phyloP scores from a whole-genome alignment of 208 protist species.

The Vickermania spadyakhi region DNA sequence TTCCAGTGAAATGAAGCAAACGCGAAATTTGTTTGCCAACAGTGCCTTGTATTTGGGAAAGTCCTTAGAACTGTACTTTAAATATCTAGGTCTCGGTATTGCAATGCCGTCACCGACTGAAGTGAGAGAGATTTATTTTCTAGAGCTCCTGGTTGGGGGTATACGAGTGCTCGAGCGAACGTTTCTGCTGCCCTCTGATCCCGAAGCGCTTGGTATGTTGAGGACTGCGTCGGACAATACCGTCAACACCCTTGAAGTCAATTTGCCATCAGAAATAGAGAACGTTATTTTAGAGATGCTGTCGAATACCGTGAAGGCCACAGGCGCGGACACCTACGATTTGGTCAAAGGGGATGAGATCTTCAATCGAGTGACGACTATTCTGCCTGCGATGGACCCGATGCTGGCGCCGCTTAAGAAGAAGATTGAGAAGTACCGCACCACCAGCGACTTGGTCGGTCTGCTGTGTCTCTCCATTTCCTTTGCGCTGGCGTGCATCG shows the following conservation, averaged over 20 bases:
- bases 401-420: neutral
- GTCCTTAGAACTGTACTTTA: neutral
- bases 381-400: neutral
- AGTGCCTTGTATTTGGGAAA: neutral
- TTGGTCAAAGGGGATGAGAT: neutral
- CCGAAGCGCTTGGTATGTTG: neutral
- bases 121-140: neutral
- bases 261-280: neutral
- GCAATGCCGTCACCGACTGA: neutral
- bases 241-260: neutral
- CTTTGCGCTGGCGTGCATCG: neutral
- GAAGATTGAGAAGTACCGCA: neutral
- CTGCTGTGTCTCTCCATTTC: neutral
- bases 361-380: neutral
- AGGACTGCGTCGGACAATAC: neutral
- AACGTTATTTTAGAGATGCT: neutral
- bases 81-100: neutral
- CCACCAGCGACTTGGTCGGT: neutral
- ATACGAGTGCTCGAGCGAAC: neutral
- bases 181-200: neutral
- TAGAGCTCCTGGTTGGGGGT: neutral
- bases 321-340: neutral
- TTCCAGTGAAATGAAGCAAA: neutral
- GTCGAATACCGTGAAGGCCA: neutral
- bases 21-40: neutral